Evolutionary conservation across 805 yeast species (phyloP).

Genomic region (Lachancea cidri): DNA sequence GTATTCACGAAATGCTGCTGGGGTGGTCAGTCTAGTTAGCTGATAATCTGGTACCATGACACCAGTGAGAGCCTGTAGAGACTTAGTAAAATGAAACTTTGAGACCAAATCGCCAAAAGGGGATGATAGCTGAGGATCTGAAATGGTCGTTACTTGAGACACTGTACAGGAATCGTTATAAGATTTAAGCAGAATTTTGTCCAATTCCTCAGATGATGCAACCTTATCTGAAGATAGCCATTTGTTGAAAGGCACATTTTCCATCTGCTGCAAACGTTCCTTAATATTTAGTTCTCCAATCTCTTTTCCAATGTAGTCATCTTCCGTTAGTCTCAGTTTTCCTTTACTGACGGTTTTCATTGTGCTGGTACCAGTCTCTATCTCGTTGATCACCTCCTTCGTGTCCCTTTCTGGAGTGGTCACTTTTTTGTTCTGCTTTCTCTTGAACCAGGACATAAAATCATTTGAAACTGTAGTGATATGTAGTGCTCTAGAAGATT

Average conservation of each 20-base stretch:
- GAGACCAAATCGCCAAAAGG: constrained; percentile 27
- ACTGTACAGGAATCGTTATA: constrained; percentile 7
- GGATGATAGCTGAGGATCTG: constrained; percentile 16
- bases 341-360: constrained; percentile 8
- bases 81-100: constrained; percentile 34
- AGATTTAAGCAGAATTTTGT: constrained; percentile 19
- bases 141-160: constrained; percentile 6
- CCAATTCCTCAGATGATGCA: constrained; percentile 22
- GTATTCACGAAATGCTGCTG: constrained; percentile 25
- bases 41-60: constrained; percentile 35
- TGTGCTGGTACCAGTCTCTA: constrained; percentile 30
- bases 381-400: constrained; percentile 32
- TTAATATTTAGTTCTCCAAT: constrained; percentile 16
- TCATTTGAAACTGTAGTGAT: constrained; percentile 23
- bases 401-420: constrained; percentile 19
- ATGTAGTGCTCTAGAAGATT: constrained; percentile 20
- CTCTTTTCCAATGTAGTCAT: constrained; percentile 29
- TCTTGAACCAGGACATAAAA: constrained; percentile 39
- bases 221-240: constrained; percentile 32
- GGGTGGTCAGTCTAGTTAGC: constrained; percentile 31
- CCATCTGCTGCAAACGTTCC: constrained; percentile 11
- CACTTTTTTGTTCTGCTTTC: constrained; percentile 24
- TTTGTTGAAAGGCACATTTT: constrained; percentile 28
- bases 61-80: constrained; percentile 36
- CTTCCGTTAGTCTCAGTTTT: constrained; percentile 26